Evolutionary conservation across 345 rosid species (phyloP), one percentile per base, ranked within the genome.

Genomic region (Turnera subulata): DNA sequence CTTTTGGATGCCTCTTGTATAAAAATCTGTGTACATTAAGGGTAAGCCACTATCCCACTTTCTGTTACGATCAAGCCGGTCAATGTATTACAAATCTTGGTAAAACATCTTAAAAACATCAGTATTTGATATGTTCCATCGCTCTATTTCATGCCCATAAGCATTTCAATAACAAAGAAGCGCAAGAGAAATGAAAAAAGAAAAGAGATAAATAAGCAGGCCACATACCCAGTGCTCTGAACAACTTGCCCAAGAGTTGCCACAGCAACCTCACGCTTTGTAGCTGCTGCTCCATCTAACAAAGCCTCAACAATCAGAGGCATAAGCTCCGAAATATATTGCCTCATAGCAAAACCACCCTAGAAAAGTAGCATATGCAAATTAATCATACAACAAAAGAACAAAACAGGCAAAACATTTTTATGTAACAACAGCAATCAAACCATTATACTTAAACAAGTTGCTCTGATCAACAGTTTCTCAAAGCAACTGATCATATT

Each of bases 291-390:
- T 62, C 97, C 99, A 85, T 93, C 99, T 91, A 79, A 72, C 50
- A 93, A 65, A 69, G 96, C 99, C 15, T 93, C 99, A 71, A 93
- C 97, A 73, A 93, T 87, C 65, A 89, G 69, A 46, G 99, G 99
- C 99, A 93, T 93, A 61, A 93, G 88, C 71, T 87, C 97, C 5
- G 91, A 74, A 52, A 93, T 82, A 64, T 93, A 93, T 72, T 73
- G 84, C 62, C 97, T 82, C 94, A 89, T 93, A 61, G 88, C 88
- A 83, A 80, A 93, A 59, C 99, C 97, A 53, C 99, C 99, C 99
- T 93, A 74, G 64, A 74, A 55, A 72, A 73, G 63, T 64, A 51
- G 38, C 63, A 63, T 1, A 57, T 25, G 23, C 11, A 44, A 37
- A 17, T 18, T 38, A 64, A 46, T 43, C 23, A 45, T 32, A 24